These are phyloP conservation scores for Cicer judaicum DNA, from an alignment of 306 rosid species.

Conservation along the genomic window DNA sequence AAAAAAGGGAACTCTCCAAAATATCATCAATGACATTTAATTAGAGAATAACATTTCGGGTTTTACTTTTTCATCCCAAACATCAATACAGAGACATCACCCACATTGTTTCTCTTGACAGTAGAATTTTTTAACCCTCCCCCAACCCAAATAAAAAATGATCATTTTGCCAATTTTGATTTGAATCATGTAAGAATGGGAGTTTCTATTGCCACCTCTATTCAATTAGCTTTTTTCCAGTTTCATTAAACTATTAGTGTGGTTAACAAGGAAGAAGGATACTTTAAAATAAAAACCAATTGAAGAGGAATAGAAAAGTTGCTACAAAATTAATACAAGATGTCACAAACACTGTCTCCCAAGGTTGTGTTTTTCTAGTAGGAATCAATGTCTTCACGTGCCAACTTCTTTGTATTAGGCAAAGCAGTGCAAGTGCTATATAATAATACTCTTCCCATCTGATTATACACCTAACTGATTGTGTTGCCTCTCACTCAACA, in stretches of 20 bases:
- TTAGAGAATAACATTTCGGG: conserved; percentile 6
- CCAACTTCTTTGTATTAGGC: conserved; percentile 1
- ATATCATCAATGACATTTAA: conserved; percentile 26
- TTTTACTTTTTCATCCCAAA: conserved; percentile 3
- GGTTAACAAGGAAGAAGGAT: not conserved
- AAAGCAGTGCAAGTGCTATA: not conserved
- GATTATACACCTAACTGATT: conserved; percentile 5
- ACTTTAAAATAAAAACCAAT: conserved; percentile 3
- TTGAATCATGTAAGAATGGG: conserved; percentile 6
- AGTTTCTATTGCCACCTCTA: conserved; percentile 9
- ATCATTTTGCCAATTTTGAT: conserved; percentile 12
- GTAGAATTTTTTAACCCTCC: not conserved
- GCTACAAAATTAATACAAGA: not conserved
- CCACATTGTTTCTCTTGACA: not conserved
- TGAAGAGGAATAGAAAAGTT: conserved; percentile 11
- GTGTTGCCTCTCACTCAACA: conserved; percentile 13
- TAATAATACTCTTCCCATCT: conserved; percentile 6
- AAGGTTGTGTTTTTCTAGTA: not conserved
- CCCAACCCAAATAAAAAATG: no score
- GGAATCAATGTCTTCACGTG: conserved; percentile 13
- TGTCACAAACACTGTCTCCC: not conserved
- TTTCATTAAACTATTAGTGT: not conserved
- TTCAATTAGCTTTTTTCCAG: conserved; percentile 12
- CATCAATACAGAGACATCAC: conserved; percentile 19
- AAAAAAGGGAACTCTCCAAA: conserved; percentile 9